Conservation (phyloP, 768 basidiomycete species). For the Lentinus tigrinus region DNA sequence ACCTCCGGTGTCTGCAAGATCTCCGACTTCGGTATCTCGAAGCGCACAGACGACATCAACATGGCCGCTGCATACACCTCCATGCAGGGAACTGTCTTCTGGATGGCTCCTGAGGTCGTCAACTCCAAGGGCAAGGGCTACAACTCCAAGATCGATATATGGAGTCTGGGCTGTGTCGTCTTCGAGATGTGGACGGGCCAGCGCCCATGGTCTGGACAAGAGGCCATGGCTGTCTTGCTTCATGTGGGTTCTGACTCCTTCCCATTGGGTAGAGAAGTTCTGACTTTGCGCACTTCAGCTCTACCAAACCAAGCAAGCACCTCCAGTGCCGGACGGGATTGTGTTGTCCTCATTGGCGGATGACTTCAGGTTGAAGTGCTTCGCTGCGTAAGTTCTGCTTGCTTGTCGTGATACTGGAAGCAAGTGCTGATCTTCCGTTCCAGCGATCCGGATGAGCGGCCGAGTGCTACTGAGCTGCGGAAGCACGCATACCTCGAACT, state of each 20-base stretch:
- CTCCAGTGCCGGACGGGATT: conserved; percentile 87
- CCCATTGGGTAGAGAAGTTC: background rate
- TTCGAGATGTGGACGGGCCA: conserved; percentile 99
- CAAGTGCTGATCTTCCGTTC: background rate
- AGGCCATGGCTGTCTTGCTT: conserved; percentile 90
- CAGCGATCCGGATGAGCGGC: conserved; percentile 83
- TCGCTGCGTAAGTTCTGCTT: conserved; percentile 69
- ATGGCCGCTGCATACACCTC: conserved; percentile 82
- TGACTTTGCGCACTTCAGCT: conserved; percentile 46
- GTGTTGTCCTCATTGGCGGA: conserved; percentile 71
- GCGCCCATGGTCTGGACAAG: conserved; percentile 90
- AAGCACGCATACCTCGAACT: conserved; percentile 77
- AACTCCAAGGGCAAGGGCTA: conserved; percentile 88
- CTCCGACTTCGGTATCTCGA: conserved; percentile 98
- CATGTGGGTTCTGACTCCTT: conserved; percentile 54
- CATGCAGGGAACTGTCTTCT: conserved; percentile 98
- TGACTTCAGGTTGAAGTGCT: conserved; percentile 87
- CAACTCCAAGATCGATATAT: conserved; percentile 96
- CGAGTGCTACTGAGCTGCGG: conserved; percentile 74
- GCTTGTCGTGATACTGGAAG: background rate
- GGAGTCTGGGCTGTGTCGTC: conserved; percentile 98
- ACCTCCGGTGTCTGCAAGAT: conserved; percentile 93
- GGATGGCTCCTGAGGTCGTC: conserved; percentile 98
- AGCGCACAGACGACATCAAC: conserved; percentile 85
- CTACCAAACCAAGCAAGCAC: conserved; percentile 79